phyloP scores from a whole-genome alignment of 208 protist species.

The Trypanosoma conorhini region DNA sequence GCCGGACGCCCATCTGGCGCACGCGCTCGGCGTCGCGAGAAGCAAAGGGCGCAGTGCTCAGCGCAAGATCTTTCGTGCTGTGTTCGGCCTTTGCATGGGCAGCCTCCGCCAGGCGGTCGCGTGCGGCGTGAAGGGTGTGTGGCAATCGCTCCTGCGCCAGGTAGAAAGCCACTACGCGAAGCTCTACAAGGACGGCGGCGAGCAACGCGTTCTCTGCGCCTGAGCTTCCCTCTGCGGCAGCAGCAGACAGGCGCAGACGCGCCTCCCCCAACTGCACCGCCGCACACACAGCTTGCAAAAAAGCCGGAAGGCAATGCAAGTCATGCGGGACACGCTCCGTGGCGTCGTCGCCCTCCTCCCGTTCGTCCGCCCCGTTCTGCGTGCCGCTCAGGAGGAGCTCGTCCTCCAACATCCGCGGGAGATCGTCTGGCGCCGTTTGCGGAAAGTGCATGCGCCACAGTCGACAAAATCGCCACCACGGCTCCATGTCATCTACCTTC shows the following conservation, averaged over 20 bases:
- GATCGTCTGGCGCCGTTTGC: neutral
- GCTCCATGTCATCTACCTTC: constrained; percentile 5
- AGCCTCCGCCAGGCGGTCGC: neutral
- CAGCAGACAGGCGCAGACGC: neutral
- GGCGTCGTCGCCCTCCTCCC: neutral
- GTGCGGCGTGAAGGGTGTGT: constrained; percentile 9
- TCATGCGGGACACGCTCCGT: constrained; percentile 23
- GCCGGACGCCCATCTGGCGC: constrained; percentile 31
- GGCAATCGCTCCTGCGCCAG: constrained; percentile 13
- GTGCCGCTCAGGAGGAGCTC: constrained; percentile 8
- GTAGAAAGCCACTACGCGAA: constrained; percentile 23
- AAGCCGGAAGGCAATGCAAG: constrained; percentile 25
- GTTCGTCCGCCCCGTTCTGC: neutral
- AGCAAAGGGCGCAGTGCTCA: neutral
- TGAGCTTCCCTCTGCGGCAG: neutral
- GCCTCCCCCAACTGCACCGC: constrained; percentile 15
- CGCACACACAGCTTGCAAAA: constrained; percentile 27
- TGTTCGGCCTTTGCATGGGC: neutral
- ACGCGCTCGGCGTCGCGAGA: constrained; percentile 32
- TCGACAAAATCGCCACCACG: constrained; percentile 18
- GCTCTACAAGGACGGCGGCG: constrained; percentile 14
- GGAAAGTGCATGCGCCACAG: constrained; percentile 27
- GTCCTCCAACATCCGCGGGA: constrained; percentile 14
- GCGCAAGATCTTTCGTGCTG: constrained; percentile 4
- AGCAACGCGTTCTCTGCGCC: neutral